phyloP scores from a whole-genome alignment of 306 rosid species.

The Geum urbanum region DNA sequence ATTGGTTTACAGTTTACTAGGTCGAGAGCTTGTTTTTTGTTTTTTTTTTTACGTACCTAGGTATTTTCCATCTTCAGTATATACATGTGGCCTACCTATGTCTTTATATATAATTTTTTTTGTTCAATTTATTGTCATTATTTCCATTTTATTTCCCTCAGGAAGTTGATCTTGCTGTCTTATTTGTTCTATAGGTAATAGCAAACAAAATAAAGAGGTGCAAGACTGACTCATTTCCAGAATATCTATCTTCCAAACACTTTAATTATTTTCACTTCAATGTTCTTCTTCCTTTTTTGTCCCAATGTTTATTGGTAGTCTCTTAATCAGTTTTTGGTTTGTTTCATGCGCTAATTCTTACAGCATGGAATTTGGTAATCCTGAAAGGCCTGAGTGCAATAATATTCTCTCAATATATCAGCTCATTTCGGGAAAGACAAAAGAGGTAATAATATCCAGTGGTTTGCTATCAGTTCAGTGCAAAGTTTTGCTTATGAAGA shows the following conservation, averaged over 20 bases:
- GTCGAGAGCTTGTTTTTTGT: not conserved
- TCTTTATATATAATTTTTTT: not conserved
- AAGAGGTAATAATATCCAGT: constrained; percentile 55
- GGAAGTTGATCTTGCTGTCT: constrained; percentile 31
- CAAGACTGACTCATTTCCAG: constrained; percentile 83
- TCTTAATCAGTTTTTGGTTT: constrained; percentile 13
- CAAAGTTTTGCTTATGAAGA: not conserved
- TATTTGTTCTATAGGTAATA: constrained; percentile 60
- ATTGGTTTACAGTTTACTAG: not conserved
- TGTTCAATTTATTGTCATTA: not conserved
- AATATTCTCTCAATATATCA: constrained; percentile 93
- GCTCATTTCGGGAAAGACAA: constrained; percentile 68
- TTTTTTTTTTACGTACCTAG: not conserved
- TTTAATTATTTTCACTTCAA: constrained; percentile 16
- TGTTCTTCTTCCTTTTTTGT: constrained; percentile 18
- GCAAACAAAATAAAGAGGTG: constrained; percentile 93
- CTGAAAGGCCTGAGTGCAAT: constrained; percentile 93
- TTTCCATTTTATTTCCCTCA: constrained; percentile 24
- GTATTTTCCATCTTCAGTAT: not conserved
- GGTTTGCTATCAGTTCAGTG: constrained; percentile 5
- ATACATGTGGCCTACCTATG: constrained; percentile 12
- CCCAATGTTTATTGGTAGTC: constrained; percentile 13
- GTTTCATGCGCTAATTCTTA: constrained; percentile 31
- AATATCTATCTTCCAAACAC: constrained; percentile 32
- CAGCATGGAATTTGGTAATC: constrained; percentile 86